Evolutionary conservation across 345 rosid species (phyloP).

Genomic region (Camelina hispida): DNA sequence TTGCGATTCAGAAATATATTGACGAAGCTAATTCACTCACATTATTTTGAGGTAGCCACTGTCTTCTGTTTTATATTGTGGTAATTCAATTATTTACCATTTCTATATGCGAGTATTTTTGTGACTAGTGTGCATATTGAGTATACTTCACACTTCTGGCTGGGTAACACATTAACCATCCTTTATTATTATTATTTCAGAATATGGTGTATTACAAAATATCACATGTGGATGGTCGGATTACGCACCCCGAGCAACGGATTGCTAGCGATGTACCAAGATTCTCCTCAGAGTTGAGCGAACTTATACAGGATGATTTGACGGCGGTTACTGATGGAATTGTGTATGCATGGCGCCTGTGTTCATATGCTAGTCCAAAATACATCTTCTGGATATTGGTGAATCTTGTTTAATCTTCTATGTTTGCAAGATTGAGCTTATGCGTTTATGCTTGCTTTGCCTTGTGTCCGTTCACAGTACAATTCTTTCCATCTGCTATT

Average conservation of each 20-base stretch:
- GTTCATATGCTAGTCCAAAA: slow-evolving; percentile 98
- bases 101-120: slow-evolving; percentile 23
- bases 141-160: slow-evolving; percentile 6
- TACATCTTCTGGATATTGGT: slow-evolving; percentile 96
- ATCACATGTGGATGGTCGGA: slow-evolving; percentile 94
- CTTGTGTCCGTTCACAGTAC: background rate
- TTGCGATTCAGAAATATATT: slow-evolving; percentile 87
- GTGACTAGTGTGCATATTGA: slow-evolving; percentile 18
- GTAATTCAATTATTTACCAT: slow-evolving; percentile 1
- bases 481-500: background rate
- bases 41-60: slow-evolving; percentile 80
- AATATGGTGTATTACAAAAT: slow-evolving; percentile 98
- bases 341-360: slow-evolving; percentile 92
- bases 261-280: slow-evolving; percentile 97
- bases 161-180: slow-evolving; percentile 1
- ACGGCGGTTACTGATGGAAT: slow-evolving; percentile 86
- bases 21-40: slow-evolving; percentile 85
- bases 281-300: slow-evolving; percentile 96
- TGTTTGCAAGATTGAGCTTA: slow-evolving; percentile 15
- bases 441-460: slow-evolving; percentile 7
- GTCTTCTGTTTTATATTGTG: background rate
- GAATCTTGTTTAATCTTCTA: slow-evolving; percentile 36
- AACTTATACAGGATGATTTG: slow-evolving; percentile 90
- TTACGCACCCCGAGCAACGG: slow-evolving; percentile 90
- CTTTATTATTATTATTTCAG: slow-evolving; percentile 54